Base-by-base conservation (phyloP, 2,329 filamentous ascomycete genomes). In the Aspergillus oerlinghausenensis region DNA sequence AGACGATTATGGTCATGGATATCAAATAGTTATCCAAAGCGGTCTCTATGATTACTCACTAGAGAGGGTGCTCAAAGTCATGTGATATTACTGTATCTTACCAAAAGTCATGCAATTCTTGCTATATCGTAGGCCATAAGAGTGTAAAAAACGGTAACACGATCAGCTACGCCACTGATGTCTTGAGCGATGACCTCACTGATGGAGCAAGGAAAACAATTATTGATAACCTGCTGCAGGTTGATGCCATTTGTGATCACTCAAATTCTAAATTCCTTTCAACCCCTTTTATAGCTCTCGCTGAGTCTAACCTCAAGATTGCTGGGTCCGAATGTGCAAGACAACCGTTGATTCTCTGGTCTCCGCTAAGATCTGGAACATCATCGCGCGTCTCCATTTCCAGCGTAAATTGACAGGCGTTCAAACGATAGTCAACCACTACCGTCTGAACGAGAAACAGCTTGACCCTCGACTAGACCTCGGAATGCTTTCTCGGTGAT, bases 111-210 rank as follows among this genome's bases (percentile, higher is more conserved):
- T 45, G 21, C 42, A 19, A 3, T 1, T 11, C 19, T 45, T 45
- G 10, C 42, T 4, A 19, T 9, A 3, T 4, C 2, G 42, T 17
- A 45, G 11, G 19, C 19, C 21, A 23, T 9, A 1, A 45, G 21
- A 1, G 3, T 45, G 42, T 23, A 14, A 45, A 45, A 8, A 8
- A 19, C 4, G 3, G 25, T 51, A 55, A 38, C 21, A 28, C 19
- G 19, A 4, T 55, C 56, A 58, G 53, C 9, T 56, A 48, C 29
- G 48, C 53, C 57, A 59, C 56, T 2, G 42, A 45, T 51, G 49
- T 48, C 17, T 54, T 54, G 26, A 28, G 50, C 57, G 57, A 67
- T 67, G 65, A 67, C 64, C 65, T 67, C 65, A 67, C 63, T 59
- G 56, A 48, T 50, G 23, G 43, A 38, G 29, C 14, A 55, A 43